Evolutionary conservation across 306 rosid genomes (phyloP), one percentile per base, ranked within the genome.

Genomic region (Vigna radiata): DNA sequence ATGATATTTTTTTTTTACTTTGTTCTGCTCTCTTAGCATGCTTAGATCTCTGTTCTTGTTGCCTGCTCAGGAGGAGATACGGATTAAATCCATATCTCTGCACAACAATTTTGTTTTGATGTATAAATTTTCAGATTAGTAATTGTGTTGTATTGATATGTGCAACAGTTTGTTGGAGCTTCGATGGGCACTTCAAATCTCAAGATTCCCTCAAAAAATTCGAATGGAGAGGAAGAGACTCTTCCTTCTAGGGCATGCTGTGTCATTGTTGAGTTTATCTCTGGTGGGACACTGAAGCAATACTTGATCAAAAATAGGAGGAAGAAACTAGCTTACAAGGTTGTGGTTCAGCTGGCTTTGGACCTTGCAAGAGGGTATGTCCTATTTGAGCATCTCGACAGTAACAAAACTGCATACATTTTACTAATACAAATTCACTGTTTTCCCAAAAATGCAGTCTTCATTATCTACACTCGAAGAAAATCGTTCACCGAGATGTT

Each of bases 131-230:
- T 68, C 25, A 44, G 63, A 56, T 50, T 49, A 64, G 39, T 68
- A 62, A 68, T 72, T 56, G 65, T 49, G 52, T 65, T 58, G 23
- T 56, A 58, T 83, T 58, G 18, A 65, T 64, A 69, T 77, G 64
- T 54, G 80, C 44, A 68, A 77, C 79, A 94, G 98, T 94, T 94
- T 86, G 75, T 90, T 16, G 96, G 98, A 81, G 97, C 98, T 79
- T 91, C 98, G 60, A 88, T 94, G 97, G 94, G 93, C 53, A 90
- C 91, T 62, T 90, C 88, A 53, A 90, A 89, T 82, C 91, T 94
- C 37, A 90, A 88, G 89, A 85, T 91, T 73, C 98, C 91, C 39
- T 17, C 85, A 7, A 77, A 90, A 56, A 82, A 27, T 64, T 59
- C 88, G 8, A 80, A n/a, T 18, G 17, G 67, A 2, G 73, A 81